Percentiles rank a stretch among this genome's conserved stretches.
Conservation (phyloP, 169 alveolate genomes). For the Cryptosporidium tyzzeri region DNA sequence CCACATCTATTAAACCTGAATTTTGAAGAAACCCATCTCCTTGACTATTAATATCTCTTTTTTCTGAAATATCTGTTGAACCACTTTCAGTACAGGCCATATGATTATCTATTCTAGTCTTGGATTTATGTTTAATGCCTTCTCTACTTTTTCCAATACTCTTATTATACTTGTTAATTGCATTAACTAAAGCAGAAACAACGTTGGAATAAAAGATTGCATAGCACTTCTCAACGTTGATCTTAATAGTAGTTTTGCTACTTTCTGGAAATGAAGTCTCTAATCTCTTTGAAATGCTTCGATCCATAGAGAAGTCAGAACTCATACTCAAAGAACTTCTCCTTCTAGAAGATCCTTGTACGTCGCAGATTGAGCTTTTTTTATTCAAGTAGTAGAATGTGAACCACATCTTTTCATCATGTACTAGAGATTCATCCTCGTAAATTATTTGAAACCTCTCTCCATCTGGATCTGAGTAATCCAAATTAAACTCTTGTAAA, state of each 20-base stretch:
- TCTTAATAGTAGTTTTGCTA: constrained; percentile 6
- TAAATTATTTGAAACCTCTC: constrained; percentile 50
- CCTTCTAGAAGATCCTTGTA: constrained; percentile 35
- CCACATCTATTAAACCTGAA: constrained; percentile 42
- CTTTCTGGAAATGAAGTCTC: constrained; percentile 20
- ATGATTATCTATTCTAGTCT: neutral
- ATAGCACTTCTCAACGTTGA: constrained; percentile 65
- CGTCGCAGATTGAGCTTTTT: constrained; percentile 16
- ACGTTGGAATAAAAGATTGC: constrained; percentile 51
- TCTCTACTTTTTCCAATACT: neutral
- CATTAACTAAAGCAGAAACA: constrained; percentile 8
- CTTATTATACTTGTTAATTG: constrained; percentile 25
- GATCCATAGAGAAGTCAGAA: constrained; percentile 48
- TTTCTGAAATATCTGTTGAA: constrained; percentile 5
- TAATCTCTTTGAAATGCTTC: constrained; percentile 12
- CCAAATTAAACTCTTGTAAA: constrained; percentile 59
- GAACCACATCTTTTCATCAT: constrained; percentile 50
- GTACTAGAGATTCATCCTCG: constrained; percentile 11
- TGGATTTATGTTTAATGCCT: neutral
- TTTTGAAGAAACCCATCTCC: constrained; percentile 12
- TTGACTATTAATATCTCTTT: neutral
- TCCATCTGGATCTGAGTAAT: constrained; percentile 7
- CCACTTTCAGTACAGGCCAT: constrained; percentile 6
- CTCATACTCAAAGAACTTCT: constrained; percentile 31
- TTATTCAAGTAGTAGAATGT: constrained; percentile 22